These are phyloP conservation scores for Cytospora piceae DNA, from an alignment of 2,329 filamentous ascomycete genomes.

Conservation along the genomic window DNA sequence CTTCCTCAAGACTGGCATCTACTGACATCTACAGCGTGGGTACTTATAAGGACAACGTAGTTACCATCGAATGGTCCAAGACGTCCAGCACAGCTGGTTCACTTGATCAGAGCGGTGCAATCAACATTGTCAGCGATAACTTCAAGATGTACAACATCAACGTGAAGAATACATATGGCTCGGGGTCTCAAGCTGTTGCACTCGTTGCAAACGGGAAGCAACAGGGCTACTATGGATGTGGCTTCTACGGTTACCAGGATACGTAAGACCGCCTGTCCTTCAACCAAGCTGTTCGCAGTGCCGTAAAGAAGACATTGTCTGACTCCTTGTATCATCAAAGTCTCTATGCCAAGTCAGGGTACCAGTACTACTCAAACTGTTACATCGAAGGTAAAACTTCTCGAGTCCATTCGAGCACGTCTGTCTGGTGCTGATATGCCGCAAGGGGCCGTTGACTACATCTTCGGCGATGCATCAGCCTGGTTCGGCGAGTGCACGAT, in stretches of 20 bases:
- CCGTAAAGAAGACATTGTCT: neutral
- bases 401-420: conserved; percentile 18
- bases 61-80: conserved; percentile 40
- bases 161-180: conserved; percentile 41
- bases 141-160: conserved; percentile 43
- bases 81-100: conserved; percentile 38
- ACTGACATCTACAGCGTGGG: neutral
- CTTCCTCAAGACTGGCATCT: neutral
- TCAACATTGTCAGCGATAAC: conserved; percentile 37
- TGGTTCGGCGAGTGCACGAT: conserved; percentile 40
- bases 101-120: conserved; percentile 39
- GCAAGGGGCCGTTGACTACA: conserved; percentile 41
- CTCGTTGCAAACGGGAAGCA: conserved; percentile 36
- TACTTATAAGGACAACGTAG: conserved; percentile 39
- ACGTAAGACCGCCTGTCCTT: conserved; percentile 32
- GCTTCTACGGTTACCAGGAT: conserved; percentile 42
- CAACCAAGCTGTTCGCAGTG: neutral
- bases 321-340: neutral
- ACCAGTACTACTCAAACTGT: conserved; percentile 35
- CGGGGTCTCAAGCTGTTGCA: conserved; percentile 41
- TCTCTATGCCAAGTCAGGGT: conserved; percentile 40
- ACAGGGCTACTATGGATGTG: conserved; percentile 42
- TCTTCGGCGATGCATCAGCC: conserved; percentile 39
- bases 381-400: conserved; percentile 4
- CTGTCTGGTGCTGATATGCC: conserved; percentile 37